Percentiles rank a stretch among this genome's conserved stretches.
Evolutionary conservation across 345 rosid species (phyloP).

Genomic region (Eutrema yunnanense): DNA sequence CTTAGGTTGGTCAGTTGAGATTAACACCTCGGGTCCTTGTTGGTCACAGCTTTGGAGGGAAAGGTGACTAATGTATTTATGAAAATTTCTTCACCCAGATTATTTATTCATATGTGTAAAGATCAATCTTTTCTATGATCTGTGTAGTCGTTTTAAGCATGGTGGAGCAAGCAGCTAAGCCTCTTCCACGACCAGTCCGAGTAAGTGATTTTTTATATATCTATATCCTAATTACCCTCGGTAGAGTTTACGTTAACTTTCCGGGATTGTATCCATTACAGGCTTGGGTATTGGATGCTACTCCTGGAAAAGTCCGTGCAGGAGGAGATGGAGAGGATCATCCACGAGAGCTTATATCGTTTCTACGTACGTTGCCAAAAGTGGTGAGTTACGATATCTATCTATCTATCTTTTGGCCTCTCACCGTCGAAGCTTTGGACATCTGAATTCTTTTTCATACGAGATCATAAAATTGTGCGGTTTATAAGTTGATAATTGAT

Average conservation of each 20-base stretch:
- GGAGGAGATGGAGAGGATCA: constrained; percentile 90
- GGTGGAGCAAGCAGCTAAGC: constrained; percentile 97
- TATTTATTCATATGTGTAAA: constrained; percentile 1
- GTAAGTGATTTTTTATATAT: constrained; percentile 31
- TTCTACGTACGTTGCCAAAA: constrained; percentile 58
- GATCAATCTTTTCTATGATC: constrained; percentile 23
- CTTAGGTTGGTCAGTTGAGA: constrained; percentile 69
- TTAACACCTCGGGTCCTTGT: constrained; percentile 80
- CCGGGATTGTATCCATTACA: constrained; percentile 16
- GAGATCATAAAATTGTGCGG: neutral
- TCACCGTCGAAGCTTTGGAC: neutral
- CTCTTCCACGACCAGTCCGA: constrained; percentile 89
- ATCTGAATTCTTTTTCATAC: neutral
- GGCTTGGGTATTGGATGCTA: constrained; percentile 98
- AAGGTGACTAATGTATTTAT: constrained; percentile 43
- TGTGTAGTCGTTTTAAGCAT: constrained; percentile 83
- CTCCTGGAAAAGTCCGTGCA: constrained; percentile 90
- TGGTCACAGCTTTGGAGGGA: constrained; percentile 99
- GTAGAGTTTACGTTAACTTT: neutral
- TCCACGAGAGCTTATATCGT: constrained; percentile 77
- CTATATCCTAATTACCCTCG: constrained; percentile 5
- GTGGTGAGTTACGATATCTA: constrained; percentile 38
- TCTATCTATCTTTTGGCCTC: neutral
- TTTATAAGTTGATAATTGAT: neutral
- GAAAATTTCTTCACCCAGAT: neutral